phyloP scores from a whole-genome alignment of 2,329 filamentous ascomycete species.

The Fusarium sambucinum region DNA sequence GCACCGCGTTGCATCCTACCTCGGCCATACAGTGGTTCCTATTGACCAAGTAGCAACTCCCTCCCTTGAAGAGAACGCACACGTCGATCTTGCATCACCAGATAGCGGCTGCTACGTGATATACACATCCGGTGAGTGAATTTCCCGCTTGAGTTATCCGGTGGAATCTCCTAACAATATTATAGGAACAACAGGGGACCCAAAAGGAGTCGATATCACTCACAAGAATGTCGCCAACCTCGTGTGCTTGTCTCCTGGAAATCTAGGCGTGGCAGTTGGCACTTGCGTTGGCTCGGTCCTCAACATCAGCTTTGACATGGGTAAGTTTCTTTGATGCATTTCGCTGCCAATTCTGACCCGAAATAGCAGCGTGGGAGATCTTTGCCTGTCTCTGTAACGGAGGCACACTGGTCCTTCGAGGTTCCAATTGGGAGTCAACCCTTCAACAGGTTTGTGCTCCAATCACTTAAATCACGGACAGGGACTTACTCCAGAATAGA shows the following conservation, averaged over 20 bases:
- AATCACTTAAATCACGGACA: neutral
- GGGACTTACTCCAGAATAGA: constrained; percentile 47
- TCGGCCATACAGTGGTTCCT: constrained; percentile 42
- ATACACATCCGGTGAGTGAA: constrained; percentile 64
- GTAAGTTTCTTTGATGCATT: constrained; percentile 54
- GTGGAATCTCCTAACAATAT: constrained; percentile 4
- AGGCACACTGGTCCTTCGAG: constrained; percentile 66
- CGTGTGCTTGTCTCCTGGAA: constrained; percentile 63
- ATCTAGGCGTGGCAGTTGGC: constrained; percentile 62
- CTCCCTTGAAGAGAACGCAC: constrained; percentile 12
- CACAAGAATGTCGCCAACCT: constrained; percentile 68
- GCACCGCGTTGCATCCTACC: constrained; percentile 49
- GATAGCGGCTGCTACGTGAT: constrained; percentile 61
- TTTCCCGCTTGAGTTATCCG: neutral
- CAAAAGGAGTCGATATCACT: constrained; percentile 69
- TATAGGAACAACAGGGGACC: constrained; percentile 65
- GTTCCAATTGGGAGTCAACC: constrained; percentile 61
- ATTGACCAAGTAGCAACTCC: constrained; percentile 46
- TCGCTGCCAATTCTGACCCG: constrained; percentile 22
- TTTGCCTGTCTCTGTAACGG: constrained; percentile 68
- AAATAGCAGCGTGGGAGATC: constrained; percentile 70
- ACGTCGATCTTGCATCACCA: constrained; percentile 52
- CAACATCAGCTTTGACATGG: constrained; percentile 72
- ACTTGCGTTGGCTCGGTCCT: constrained; percentile 67
- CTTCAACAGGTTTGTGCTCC: constrained; percentile 57